phyloP scores from a whole-genome alignment of 768 basidiomycete species.

The Rhizopogon vesiculosus region DNA sequence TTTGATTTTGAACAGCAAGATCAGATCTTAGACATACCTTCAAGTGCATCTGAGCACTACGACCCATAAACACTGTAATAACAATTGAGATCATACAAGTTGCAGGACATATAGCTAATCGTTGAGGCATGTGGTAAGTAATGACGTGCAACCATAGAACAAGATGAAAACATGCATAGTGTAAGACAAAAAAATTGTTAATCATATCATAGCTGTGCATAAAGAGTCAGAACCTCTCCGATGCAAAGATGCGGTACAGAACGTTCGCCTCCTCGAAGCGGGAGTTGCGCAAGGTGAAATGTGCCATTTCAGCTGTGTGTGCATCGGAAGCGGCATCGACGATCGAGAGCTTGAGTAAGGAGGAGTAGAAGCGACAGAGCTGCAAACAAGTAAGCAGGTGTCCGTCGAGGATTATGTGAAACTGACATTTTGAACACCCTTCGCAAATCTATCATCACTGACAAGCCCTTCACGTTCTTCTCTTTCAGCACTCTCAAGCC shows the following conservation, averaged over 20 bases:
- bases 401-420: not conserved
- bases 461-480: conserved; percentile 65
- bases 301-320: conserved; percentile 73
- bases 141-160: not conserved
- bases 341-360: conserved; percentile 62
- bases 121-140: not conserved
- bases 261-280: conserved; percentile 74
- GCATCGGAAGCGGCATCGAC: conserved; percentile 60
- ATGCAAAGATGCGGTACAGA: conserved; percentile 63
- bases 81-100: not conserved
- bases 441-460: conserved; percentile 70
- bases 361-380: conserved; percentile 75
- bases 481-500: conserved; percentile 65
- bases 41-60: not conserved
- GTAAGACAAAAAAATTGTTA: conserved; percentile 3
- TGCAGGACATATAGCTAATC: not conserved
- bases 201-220: not conserved
- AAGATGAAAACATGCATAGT: conserved; percentile 5
- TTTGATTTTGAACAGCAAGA: not conserved
- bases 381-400: conserved; percentile 20
- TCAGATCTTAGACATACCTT: not conserved
- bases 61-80: not conserved
- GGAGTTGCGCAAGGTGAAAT: conserved; percentile 69
- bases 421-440: conserved; percentile 68
- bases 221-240: conserved; percentile 25